Percentiles rank a stretch among this genome's conserved stretches.
phyloP scores from a whole-genome alignment of 768 basidiomycete species.

The Amanita subjunquillea region DNA sequence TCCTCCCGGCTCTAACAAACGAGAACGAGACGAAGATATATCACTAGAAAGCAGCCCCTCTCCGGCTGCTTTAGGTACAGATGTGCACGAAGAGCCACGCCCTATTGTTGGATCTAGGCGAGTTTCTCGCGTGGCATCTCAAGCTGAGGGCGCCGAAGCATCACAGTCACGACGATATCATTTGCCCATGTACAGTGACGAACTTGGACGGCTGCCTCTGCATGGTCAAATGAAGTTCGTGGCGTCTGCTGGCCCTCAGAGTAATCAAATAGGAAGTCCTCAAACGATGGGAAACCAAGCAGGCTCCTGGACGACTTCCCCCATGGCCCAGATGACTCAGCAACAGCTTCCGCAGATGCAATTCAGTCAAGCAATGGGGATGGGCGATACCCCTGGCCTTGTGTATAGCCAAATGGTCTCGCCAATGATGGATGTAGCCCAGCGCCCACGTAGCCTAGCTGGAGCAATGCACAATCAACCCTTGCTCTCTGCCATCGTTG shows the following conservation, averaged over 20 bases:
- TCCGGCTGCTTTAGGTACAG: slow-evolving; percentile 7
- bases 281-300: background rate
- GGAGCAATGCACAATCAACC: background rate
- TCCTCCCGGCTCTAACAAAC: slow-evolving; percentile 42
- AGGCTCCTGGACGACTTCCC: background rate
- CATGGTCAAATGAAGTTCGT: slow-evolving; percentile 22
- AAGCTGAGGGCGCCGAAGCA: background rate
- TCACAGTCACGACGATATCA: slow-evolving; percentile 11
- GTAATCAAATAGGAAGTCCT: slow-evolving; percentile 4
- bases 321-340: background rate
- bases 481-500: background rate
- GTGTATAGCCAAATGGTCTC: background rate
- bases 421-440: background rate
- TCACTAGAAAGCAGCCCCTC: background rate
- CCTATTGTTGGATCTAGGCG: slow-evolving; percentile 4
- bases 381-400: background rate
- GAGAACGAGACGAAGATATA: slow-evolving; percentile 51
- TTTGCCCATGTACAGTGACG: slow-evolving; percentile 52
- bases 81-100: background rate
- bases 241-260: background rate
- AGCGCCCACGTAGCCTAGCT: background rate
- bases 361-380: background rate
- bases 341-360: background rate
- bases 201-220: slow-evolving; percentile 43
- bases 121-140: background rate